These are phyloP conservation scores for Fusarium circinatum DNA, from an alignment of 2,329 filamentous ascomycete genomes.

Conservation along the genomic window DNA sequence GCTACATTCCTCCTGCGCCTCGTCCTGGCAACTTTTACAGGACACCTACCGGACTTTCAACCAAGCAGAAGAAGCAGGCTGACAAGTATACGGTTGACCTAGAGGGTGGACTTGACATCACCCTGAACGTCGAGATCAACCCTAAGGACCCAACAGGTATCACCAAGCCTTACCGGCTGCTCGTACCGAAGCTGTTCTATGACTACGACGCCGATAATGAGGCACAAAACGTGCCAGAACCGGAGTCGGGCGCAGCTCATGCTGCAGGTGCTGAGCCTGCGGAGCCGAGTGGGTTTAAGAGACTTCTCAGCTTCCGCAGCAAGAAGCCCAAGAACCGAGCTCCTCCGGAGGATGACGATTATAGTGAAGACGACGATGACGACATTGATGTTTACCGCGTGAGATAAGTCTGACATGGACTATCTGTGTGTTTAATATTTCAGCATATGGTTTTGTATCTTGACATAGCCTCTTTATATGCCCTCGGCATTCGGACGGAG, in stretches of 20 bases:
- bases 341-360: slow-evolving; percentile 40
- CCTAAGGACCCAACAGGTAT: slow-evolving; percentile 86
- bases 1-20: slow-evolving; percentile 34
- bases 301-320: slow-evolving; percentile 57
- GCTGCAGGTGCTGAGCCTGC: slow-evolving; percentile 27
- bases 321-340: slow-evolving; percentile 47
- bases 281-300: slow-evolving; percentile 54
- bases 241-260: slow-evolving; percentile 21
- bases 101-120: slow-evolving; percentile 85
- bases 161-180: slow-evolving; percentile 85
- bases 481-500: slow-evolving; percentile 19
- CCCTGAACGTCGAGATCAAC: slow-evolving; percentile 89
- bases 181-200: slow-evolving; percentile 82
- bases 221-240: slow-evolving; percentile 50
- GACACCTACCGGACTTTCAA: slow-evolving; percentile 74
- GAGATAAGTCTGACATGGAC: slow-evolving; percentile 18
- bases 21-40: slow-evolving; percentile 67
- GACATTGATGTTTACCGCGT: slow-evolving; percentile 36
- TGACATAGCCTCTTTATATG: slow-evolving; percentile 11
- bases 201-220: slow-evolving; percentile 59
- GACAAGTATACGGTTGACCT: slow-evolving; percentile 74
- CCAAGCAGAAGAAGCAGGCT: slow-evolving; percentile 67
- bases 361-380: slow-evolving; percentile 43
- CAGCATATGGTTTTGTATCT: slow-evolving; percentile 12
- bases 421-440: slow-evolving; percentile 13